phyloP scores from a whole-genome alignment of 164 flowering plant species.

The Protea cynaroides region DNA sequence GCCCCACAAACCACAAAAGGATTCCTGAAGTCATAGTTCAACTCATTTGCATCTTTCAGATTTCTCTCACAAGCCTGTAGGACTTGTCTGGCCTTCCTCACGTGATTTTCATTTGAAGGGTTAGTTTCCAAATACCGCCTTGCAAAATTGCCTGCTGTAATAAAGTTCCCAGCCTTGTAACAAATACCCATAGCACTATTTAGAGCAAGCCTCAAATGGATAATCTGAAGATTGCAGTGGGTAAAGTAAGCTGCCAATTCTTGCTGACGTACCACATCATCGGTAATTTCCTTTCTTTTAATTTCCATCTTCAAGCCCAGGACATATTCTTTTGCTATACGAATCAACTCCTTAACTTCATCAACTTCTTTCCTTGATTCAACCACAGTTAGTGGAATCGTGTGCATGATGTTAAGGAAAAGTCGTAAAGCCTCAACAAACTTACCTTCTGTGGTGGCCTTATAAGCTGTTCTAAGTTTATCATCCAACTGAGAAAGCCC shows the following conservation, averaged over 20 bases:
- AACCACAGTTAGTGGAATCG: not conserved
- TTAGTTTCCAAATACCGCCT: not conserved
- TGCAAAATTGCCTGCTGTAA: constrained; percentile 1
- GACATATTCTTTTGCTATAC: not conserved
- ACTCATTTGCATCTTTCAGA: no score
- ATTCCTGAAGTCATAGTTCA: no score
- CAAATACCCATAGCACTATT: not conserved
- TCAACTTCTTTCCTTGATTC: constrained; percentile 1
- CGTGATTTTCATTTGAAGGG: not conserved
- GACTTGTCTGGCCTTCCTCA: constrained; percentile 2
- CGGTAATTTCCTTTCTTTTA: not conserved
- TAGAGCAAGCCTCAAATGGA: not conserved
- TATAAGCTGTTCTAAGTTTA: not conserved
- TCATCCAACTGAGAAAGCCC: constrained; percentile 1
- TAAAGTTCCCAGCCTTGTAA: not conserved
- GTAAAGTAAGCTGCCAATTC: constrained; percentile 1
- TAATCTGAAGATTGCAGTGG: not conserved
- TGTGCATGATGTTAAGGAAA: not conserved
- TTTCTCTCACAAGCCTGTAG: not conserved
- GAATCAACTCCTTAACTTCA: not conserved
- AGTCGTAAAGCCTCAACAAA: not conserved
- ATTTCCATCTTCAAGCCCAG: not conserved
- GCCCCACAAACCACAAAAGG: no score
- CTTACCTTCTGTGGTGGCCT: not conserved
- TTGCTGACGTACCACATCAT: constrained; percentile 1